Evolutionary conservation across 1,284 basidiomycete species (phyloP), one percentile per base, ranked within the genome.

Genomic region (Anthracocystis setariae): DNA sequence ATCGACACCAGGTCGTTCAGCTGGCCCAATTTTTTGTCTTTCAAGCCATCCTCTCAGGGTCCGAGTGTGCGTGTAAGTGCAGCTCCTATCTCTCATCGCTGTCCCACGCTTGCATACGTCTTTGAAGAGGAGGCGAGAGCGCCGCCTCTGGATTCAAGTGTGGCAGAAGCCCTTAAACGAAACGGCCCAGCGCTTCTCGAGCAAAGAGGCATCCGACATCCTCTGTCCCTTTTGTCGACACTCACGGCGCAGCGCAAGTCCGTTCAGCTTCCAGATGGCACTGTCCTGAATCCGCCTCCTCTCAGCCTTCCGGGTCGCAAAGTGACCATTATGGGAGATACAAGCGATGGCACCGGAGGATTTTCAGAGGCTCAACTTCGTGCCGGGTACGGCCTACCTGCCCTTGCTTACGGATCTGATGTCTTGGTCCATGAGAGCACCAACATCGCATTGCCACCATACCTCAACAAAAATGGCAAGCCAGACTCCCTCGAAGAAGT

Each of bases 391-490:
- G 62, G 64, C 23, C 24, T 63, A 38, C 54, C 51, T n/a, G 55
- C 50, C 23, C 49, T 49, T 5, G 62, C 46, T 2, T 53, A 57
- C 18, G 80, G 70, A 12, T 69, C 76, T 8, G 79, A 82, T 46
- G 57, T 81, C 5, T 50, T 82, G 17, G 79, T 82, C 1, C 80
- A 82, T 48, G 80, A 82, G 49, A 79, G 75, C 44, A 82, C 80
- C 29, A 81, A 82, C 53, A 77, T 76, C 17, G 76, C 76, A 1
- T 62, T 82, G 35, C 67, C 73, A 3, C 45, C 57, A 18, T 39
- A 66, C 43, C 70, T 74, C 23, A 59, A 59, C 29, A 52, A 55
- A 43, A 60, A 71, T 18, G 65, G 65, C 48, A 76, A 71, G 43
- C 45, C 58, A 1, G 70, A 74, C 39, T 59, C 48, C 10, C 46